A percentile compares a stretch with the other conserved stretches of the same genome.
Conservation (phyloP, 1,284 basidiomycete species). For the Rhizoctonia solani region DNA sequence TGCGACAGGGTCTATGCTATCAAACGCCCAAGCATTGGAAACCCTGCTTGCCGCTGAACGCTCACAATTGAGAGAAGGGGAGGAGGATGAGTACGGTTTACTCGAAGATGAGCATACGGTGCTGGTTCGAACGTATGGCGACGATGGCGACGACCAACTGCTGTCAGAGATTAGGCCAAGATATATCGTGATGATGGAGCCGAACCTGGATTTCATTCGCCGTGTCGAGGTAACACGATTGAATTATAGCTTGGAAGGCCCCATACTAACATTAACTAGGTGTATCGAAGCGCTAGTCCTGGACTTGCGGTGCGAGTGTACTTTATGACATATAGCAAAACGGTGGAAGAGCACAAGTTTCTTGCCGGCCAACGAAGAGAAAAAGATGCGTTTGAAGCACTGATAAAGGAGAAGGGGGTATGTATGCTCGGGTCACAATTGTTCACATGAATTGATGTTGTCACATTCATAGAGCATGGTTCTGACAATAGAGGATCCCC, state of each 20-base stretch:
- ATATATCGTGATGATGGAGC: conserved; percentile 95
- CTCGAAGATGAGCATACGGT: conserved; percentile 80
- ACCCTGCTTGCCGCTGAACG: conserved; percentile 16
- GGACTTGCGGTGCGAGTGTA: conserved; percentile 89
- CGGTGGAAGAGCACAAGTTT: conserved; percentile 95
- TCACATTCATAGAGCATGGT: conserved; percentile 77
- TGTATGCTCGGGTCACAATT: background rate
- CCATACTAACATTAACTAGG: conserved; percentile 54
- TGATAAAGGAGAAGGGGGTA: conserved; percentile 86
- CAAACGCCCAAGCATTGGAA: conserved; percentile 33
- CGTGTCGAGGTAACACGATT: conserved; percentile 77
- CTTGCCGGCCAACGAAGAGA: conserved; percentile 86
- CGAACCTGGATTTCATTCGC: conserved; percentile 89
- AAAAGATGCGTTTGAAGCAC: conserved; percentile 91
- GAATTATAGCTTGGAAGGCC: background rate
- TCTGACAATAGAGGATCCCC: conserved; percentile 85
- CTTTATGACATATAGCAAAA: conserved; percentile 91
- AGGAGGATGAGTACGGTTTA: conserved; percentile 76
- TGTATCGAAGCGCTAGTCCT: conserved; percentile 81
- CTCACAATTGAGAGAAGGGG: conserved; percentile 56
- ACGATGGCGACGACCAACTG: conserved; percentile 90
- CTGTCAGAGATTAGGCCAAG: conserved; percentile 87
- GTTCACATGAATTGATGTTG: background rate
- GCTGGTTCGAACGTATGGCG: conserved; percentile 85
- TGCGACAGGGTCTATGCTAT: conserved; percentile 25